A percentile compares a stretch with the other conserved stretches of the same genome.
Evolutionary conservation across 441 rosid genomes (phyloP).

Genomic region (Populus hybrid): DNA sequence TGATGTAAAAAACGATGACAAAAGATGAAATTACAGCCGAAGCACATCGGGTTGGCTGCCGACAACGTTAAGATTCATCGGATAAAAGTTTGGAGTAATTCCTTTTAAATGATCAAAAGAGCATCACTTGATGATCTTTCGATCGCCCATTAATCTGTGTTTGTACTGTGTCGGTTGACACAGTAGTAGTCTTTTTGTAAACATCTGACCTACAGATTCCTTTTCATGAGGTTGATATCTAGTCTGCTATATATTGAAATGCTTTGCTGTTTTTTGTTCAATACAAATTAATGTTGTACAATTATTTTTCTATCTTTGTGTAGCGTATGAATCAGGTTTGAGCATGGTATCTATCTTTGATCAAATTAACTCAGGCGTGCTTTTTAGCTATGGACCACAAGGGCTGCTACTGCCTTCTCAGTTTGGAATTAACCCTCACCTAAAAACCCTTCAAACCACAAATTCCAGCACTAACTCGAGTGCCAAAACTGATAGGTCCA

Average conservation of each 20-base stretch:
- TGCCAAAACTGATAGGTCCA: conserved; percentile 13
- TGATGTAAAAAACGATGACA: background rate
- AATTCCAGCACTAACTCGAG: conserved; percentile 1
- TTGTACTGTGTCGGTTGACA: conserved; percentile 13
- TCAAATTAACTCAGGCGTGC: background rate
- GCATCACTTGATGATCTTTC: background rate
- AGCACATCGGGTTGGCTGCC: background rate
- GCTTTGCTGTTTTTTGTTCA: background rate
- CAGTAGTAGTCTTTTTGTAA: conserved; percentile 3
- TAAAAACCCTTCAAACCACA: background rate
- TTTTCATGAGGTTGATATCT: background rate
- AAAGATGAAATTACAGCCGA: background rate
- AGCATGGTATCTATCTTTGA: background rate
- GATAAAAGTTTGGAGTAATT: background rate
- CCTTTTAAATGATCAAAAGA: background rate
- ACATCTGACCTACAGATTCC: conserved; percentile 6
- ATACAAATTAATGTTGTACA: background rate
- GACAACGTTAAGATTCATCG: background rate
- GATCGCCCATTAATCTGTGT: conserved; percentile 15
- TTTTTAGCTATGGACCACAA: conserved; percentile 10
- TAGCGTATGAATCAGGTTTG: background rate
- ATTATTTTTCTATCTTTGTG: background rate
- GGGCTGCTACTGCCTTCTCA: background rate
- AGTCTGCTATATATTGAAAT: background rate
- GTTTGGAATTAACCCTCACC: conserved; percentile 1